Base-by-base conservation (phyloP, 176 grass and related monocot genomes). In the Eragrostis curvula region DNA sequence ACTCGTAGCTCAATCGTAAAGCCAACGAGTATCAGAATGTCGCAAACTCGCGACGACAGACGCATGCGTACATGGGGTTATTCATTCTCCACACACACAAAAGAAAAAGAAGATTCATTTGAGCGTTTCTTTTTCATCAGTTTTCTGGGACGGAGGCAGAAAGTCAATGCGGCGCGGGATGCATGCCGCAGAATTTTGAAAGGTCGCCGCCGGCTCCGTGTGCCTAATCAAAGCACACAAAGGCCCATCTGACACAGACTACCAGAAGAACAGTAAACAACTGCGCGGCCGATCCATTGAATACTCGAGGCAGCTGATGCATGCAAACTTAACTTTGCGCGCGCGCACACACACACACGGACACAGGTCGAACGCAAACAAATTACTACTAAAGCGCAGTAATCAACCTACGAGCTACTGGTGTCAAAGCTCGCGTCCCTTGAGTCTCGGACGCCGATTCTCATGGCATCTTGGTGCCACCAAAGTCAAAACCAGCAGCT, bases 401-500 rank as follows among this genome's bases (percentile, higher is more conserved):
- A 52, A 15, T 52, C 50, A 52, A 58, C 53, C 53, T 56, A 49
- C 15, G 10, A 9, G 57, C n/a, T 18, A 24, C 45, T 73, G 81
- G 65, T 23, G 84, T 78, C 68, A 43, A 82, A 84, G 73, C 64
- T 56, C 80, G 25, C 71, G 47, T 56, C 17, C 68, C 23, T 27
- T 23, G 24, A 82, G 63, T 76, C 89, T 79, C 62, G 81, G 78
- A 83, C 83, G 79, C 78, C 87, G 45, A 73, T 91, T 90, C 88
- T 90, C 85, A 80, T 88, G 88, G 81, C 79, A 80, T 84, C 88
- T 85, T 9, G 77, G 81, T 71, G 73, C 67, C 84, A 77, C 50
- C 59, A 40, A 95, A 92, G 89, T 92, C 93, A 95, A 94, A 89
- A 80, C 78, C 71, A 87, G 77, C 92, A 75, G 86, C 84, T 82